A percentile compares a stretch with the other conserved stretches of the same genome.
These are phyloP conservation scores for Eimeria tenella DNA, from an alignment of 169 alveolate genomes.

Conservation along the genomic window DNA sequence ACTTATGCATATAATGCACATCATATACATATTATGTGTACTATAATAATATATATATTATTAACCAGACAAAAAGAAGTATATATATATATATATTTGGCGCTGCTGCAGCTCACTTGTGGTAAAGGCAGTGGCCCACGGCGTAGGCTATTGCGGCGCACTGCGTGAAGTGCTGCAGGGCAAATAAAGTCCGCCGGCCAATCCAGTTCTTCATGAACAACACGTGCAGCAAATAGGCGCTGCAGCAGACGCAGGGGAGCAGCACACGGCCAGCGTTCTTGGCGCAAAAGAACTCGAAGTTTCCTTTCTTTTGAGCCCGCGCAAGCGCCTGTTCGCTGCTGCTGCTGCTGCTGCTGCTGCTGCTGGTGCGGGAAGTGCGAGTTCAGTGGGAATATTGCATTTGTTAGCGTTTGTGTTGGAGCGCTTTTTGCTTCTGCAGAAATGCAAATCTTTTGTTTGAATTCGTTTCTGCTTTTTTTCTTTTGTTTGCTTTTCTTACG, in stretches of 20 bases:
- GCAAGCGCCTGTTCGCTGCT: too few species aligned
- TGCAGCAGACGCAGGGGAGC: background rate
- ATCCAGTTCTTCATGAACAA: slow-evolving; percentile 20
- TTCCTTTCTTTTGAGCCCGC: too few species aligned
- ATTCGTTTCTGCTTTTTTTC: background rate
- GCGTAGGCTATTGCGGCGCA: slow-evolving; percentile 64
- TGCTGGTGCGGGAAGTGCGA: too few species aligned
- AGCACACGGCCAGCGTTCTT: background rate
- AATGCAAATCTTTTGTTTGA: background rate
- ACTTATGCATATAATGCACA: background rate
- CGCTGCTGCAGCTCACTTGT: too few species aligned
- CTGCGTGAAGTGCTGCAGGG: slow-evolving; percentile 78
- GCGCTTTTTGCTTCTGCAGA: too few species aligned
- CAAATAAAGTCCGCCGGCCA: slow-evolving; percentile 31
- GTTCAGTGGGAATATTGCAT: too few species aligned
- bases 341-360: too few species aligned
- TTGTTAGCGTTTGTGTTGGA: too few species aligned
- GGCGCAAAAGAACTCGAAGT: background rate
- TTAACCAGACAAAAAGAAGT: too few species aligned
- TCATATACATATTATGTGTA: too few species aligned
- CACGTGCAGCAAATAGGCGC: slow-evolving; percentile 74
- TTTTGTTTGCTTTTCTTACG: slow-evolving; percentile 50
- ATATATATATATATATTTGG: too few species aligned
- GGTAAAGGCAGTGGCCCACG: slow-evolving; percentile 58
- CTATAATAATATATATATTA: too few species aligned